Conservation (phyloP, 345 rosid species). For the Isatis tinctoria region DNA sequence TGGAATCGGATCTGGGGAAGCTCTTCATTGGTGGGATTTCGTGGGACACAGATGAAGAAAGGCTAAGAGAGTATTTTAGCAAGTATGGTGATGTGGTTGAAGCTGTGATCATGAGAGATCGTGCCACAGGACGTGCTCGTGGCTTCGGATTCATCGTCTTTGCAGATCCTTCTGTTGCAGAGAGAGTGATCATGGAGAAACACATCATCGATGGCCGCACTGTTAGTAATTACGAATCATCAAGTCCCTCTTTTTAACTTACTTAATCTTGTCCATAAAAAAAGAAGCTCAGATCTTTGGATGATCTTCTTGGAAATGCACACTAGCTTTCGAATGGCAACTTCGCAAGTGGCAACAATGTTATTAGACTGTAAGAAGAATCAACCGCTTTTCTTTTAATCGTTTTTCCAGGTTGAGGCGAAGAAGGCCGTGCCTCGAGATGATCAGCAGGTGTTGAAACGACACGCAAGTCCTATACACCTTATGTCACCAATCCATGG, state of each 20-base stretch:
- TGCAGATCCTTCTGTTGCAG: constrained; percentile 78
- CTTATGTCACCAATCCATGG: constrained; percentile 29
- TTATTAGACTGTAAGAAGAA: background rate
- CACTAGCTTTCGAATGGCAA: background rate
- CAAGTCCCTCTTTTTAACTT: background rate
- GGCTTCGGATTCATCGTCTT: constrained; percentile 94
- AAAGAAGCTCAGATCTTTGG: background rate
- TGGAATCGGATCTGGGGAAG: constrained; percentile 92
- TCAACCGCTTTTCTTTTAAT: background rate
- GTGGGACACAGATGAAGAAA: constrained; percentile 96
- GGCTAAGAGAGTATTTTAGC: constrained; percentile 77
- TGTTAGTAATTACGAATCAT: constrained; percentile 40
- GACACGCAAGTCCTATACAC: constrained; percentile 44
- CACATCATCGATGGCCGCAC: constrained; percentile 89
- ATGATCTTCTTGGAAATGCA: background rate
- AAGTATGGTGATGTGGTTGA: constrained; percentile 85
- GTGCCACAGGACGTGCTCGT: constrained; percentile 93
- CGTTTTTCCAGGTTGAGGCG: constrained; percentile 73
- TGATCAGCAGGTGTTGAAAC: constrained; percentile 63
- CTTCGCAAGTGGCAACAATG: background rate
- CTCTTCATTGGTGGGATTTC: constrained; percentile 99
- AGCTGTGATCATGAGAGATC: constrained; percentile 97
- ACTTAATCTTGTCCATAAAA: background rate
- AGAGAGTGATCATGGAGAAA: constrained; percentile 86
- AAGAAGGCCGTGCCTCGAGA: constrained; percentile 92